Evolutionary conservation across 768 basidiomycete genomes (phyloP), one percentile per base, ranked within the genome.

Genomic region (Boletellus sp.): DNA sequence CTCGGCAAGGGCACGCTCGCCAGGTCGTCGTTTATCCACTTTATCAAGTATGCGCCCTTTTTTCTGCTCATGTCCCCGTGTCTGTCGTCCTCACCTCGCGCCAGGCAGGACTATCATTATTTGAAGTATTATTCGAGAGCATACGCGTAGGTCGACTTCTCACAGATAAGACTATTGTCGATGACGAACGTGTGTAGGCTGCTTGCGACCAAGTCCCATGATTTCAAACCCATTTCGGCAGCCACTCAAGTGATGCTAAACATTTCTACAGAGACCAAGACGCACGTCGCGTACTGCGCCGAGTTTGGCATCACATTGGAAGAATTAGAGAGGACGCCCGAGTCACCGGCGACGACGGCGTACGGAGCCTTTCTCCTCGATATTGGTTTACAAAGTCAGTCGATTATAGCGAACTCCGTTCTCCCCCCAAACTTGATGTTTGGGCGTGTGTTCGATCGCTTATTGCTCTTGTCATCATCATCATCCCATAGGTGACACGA

Each of bases 321-420:
- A 4, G 84, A 87, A 36, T 71, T 93, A 7, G 76, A 80, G 42
- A 64, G 59, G 15, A 83, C 84, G 1, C 73, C 76, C 3, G 91
- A 94, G 62, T 78, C 83, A 0, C 59, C 83, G 0, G 79, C 83
- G 6, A 90, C 89, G 24, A 86, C 80, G 3, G 92, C 92, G 0
- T 97, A 97, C 60, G 90, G 91, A 0, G 84, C 85, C 8, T 97
- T 85, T 69, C 75, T 96, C 24, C 70, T 96, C 20, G 88, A 95
- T 65, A 72, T 81, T 0, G 91, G 90, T 0, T 56, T 89, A 11
- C 81, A 75, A 73, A 87, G 86, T 82, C 1, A 28, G 28, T 28
- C 28, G 9, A 35, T 5, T 4, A 6, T 12, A 12, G 19, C 35
- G 3, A 22, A 39, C 17, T 19, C n/a, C n/a, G n/a, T n/a, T n/a